phyloP scores from a whole-genome alignment of 306 rosid species.

The Amphicarpaea edgeworthii region DNA sequence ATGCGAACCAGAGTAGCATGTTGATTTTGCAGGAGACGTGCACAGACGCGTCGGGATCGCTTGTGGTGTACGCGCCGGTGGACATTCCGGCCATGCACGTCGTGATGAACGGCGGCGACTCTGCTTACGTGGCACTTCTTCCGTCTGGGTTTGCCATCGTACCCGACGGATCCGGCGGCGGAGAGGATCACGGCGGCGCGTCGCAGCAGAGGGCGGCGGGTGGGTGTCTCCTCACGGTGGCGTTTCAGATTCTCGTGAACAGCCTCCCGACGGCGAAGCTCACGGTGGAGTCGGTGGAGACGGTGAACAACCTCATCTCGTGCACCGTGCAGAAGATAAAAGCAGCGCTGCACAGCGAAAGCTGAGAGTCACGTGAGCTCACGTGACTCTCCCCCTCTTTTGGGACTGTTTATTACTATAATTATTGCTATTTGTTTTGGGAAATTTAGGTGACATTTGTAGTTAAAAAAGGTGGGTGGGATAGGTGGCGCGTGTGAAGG shows the following conservation, averaged over 20 bases:
- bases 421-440: neutral
- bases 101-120: conserved; percentile 94
- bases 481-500: conserved; percentile 47
- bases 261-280: conserved; percentile 89
- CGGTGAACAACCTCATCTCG: conserved; percentile 87
- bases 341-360: conserved; percentile 77
- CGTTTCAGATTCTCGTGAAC: conserved; percentile 90
- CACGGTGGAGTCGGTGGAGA: conserved; percentile 94
- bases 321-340: conserved; percentile 94
- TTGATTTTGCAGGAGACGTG: conserved; percentile 88
- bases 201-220: conserved; percentile 44
- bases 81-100: conserved; percentile 96
- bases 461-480: neutral
- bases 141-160: conserved; percentile 87
- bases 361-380: conserved; percentile 44
- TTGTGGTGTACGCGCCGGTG: conserved; percentile 97
- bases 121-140: conserved; percentile 88
- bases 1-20: conserved; percentile 93
- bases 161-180: conserved; percentile 61
- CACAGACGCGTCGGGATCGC: conserved; percentile 86
- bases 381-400: neutral
- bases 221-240: conserved; percentile 87
- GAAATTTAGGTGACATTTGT: neutral
- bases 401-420: neutral
- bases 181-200: neutral